phyloP scores from a whole-genome alignment of 441 rosid genomes.

The Oxalis stricta region DNA sequence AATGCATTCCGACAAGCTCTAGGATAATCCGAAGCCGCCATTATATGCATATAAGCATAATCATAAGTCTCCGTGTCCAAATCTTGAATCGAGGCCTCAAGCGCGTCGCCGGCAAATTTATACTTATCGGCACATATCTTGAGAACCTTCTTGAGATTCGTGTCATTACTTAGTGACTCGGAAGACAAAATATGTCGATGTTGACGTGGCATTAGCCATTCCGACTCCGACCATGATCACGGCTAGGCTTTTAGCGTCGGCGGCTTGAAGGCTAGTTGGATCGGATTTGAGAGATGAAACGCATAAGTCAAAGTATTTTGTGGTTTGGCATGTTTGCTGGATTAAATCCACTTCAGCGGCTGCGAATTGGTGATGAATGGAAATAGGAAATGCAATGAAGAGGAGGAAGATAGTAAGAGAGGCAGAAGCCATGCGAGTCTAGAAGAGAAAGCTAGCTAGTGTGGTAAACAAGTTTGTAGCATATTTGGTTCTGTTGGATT shows the following conservation, averaged over 20 bases:
- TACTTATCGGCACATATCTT: slow-evolving; percentile 63
- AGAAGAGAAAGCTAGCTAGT: background rate
- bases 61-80: slow-evolving; percentile 42
- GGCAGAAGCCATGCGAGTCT: slow-evolving; percentile 4
- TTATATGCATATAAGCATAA: slow-evolving; percentile 48
- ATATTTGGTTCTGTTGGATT: no score
- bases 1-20: slow-evolving; percentile 53
- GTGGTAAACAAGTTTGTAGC: no score
- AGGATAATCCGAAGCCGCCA: slow-evolving; percentile 70
- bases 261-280: slow-evolving; percentile 35
- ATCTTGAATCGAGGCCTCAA: slow-evolving; percentile 32
- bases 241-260: slow-evolving; percentile 61
- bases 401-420: slow-evolving; percentile 14
- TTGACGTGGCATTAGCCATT: slow-evolving; percentile 50
- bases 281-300: slow-evolving; percentile 60
- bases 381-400: slow-evolving; percentile 7
- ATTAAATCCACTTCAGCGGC: slow-evolving; percentile 25
- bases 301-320: slow-evolving; percentile 57
- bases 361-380: slow-evolving; percentile 1
- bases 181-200: slow-evolving; percentile 50
- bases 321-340: slow-evolving; percentile 49
- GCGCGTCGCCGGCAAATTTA: slow-evolving; percentile 40
- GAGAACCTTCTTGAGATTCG: slow-evolving; percentile 22
- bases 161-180: slow-evolving; percentile 17
- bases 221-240: slow-evolving; percentile 48